Conservation (phyloP, 2,329 filamentous ascomycete species). For the Magnaporthiopsis incrustans region DNA sequence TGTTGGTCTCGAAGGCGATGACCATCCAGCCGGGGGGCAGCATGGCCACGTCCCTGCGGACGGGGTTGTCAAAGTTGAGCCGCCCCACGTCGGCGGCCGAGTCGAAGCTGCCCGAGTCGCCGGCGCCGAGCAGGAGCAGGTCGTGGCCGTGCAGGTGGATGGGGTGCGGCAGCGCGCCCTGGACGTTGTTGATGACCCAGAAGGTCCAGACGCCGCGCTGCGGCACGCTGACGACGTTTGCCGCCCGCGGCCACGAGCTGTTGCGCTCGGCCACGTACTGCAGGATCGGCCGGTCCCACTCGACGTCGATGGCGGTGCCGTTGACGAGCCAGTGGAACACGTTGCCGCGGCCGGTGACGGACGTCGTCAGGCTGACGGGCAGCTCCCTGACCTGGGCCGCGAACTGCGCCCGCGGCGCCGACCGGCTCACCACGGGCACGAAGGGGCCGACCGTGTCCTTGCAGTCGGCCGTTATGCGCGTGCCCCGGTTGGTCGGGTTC, state of each 20-base stretch:
- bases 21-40: constrained; percentile 34
- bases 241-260: constrained; percentile 14
- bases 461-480: constrained; percentile 14
- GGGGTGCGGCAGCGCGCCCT: constrained; percentile 25
- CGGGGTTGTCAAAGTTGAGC: constrained; percentile 28
- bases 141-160: constrained; percentile 38
- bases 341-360: constrained; percentile 30
- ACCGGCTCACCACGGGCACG: constrained; percentile 15
- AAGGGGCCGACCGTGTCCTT: constrained; percentile 12
- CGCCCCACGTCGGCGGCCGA: constrained; percentile 14
- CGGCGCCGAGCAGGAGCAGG: constrained; percentile 28
- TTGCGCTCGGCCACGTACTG: constrained; percentile 22
- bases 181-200: constrained; percentile 21
- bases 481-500: constrained; percentile 22
- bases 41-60: constrained; percentile 34
- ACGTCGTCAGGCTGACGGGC: constrained; percentile 29
- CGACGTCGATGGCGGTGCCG: constrained; percentile 21
- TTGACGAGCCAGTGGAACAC: constrained; percentile 18
- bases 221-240: constrained; percentile 13
- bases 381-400: constrained; percentile 20
- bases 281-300: constrained; percentile 27
- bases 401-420: constrained; percentile 13
- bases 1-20: constrained; percentile 37
- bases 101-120: constrained; percentile 10
- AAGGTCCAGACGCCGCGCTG: constrained; percentile 24